Evolutionary conservation across 495 filamentous ascomycete genomes (phyloP).

Genomic region (Neurospora tetraspora): DNA sequence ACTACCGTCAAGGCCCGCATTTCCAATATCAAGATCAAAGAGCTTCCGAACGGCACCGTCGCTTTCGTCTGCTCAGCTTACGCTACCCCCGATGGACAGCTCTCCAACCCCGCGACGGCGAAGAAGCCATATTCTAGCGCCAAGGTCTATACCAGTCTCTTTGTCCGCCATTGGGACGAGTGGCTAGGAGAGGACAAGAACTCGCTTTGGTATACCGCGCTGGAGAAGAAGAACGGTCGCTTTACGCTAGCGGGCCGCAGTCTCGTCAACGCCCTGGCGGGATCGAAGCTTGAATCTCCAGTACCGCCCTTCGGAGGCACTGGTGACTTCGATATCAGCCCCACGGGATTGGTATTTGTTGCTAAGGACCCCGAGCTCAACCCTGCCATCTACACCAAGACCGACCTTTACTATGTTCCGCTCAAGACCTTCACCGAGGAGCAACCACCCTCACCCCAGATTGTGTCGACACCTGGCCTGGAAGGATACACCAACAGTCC

Average conservation of each 20-base stretch:
- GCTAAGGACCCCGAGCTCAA: conserved; percentile 73
- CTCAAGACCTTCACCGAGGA: conserved; percentile 48
- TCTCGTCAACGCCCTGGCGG: conserved; percentile 49
- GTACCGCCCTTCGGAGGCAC: conserved; percentile 46
- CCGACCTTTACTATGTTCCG: conserved; percentile 63
- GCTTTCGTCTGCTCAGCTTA: conserved; percentile 60
- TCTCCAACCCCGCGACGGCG: conserved; percentile 50
- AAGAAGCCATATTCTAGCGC: conserved; percentile 47
- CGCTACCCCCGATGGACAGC: conserved; percentile 49
- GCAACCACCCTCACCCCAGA: conserved; percentile 32
- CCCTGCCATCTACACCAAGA: conserved; percentile 72
- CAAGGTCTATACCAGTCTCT: conserved; percentile 58
- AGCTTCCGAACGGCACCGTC: conserved; percentile 49
- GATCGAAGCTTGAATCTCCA: conserved; percentile 48
- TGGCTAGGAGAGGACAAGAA: conserved; percentile 60
- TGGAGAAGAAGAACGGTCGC: conserved; percentile 39
- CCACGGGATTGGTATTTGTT: conserved; percentile 62
- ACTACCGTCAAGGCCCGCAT: conserved; percentile 56
- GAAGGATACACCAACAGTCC: conserved; percentile 70
- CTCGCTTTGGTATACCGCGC: conserved; percentile 60
- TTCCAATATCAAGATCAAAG: conserved; percentile 63
- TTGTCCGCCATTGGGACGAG: conserved; percentile 69
- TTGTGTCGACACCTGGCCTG: conserved; percentile 38
- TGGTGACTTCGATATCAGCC: conserved; percentile 47
- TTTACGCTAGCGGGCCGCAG: conserved; percentile 30